Base-by-base conservation (phyloP, 2,329 filamentous ascomycete genomes). In the Paraconiothyrium sp. region DNA sequence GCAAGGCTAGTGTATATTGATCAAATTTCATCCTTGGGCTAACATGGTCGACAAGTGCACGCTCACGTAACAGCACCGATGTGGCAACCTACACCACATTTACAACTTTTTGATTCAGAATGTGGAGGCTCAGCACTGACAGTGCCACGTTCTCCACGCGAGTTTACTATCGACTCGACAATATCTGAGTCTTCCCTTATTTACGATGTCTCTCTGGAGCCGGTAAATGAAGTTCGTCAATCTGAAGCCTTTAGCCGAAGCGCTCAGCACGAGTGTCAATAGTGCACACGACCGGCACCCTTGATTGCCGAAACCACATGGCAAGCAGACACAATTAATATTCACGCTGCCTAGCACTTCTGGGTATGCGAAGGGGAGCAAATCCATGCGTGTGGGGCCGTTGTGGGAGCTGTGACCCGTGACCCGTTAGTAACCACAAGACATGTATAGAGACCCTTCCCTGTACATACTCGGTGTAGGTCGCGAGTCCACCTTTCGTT, bases 331-430 rank as follows among this genome's bases (percentile, higher is more conserved):
- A 2, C 20, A 55, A 44, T 46, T 16, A 22, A 55, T 10, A 9
- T 9, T 32, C 7, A 30, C 6, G 24, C 37, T 43, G 13, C 9
- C 27, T 44, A n/a, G 39, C 14, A 20, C 27, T 24, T 41, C 11
- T 52, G 22, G 14, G 22, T 56, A 27, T 27, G 13, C 22, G 27
- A 9, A 47, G 37, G 7, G 30, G 6, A 24, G 7, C n/a, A 27
- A 47, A 32, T 24, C 11, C 27, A 24, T 48, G 32, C 20, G 30
- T 56, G 54, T 56, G 54, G 54, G 54, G 54, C 54, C 46, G 6
- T 56, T 56, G 54, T 56, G 54, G 54, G 43, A 56, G 54, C n/a
- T 16, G 9, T 24, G 16, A n/a, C 39, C 30, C n/a, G 43, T 48
- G 54, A 47, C 41, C 13, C 7, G 34, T 22, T 22, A 20, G 32